Percentiles rank a stretch among this genome's conserved stretches.
phyloP scores from a whole-genome alignment of 495 filamentous ascomycete species.

The Cenococcum geophilum region DNA sequence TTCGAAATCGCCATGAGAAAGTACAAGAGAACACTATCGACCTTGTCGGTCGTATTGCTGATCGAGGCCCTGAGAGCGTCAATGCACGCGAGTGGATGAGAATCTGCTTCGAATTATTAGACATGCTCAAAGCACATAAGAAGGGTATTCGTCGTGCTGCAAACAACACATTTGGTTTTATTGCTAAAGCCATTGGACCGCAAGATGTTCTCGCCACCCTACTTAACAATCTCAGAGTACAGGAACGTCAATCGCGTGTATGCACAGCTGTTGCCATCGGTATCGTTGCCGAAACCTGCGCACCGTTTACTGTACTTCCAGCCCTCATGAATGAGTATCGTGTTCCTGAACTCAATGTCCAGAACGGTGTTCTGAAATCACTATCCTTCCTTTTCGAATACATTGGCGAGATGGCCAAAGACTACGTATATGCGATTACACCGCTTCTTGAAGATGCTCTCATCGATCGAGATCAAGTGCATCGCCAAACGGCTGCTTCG shows the following conservation, averaged over 20 bases:
- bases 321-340: conserved; percentile 99
- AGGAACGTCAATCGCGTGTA: conserved; percentile 95
- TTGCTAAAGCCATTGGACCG: conserved; percentile 97
- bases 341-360: conserved; percentile 95
- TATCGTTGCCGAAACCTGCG: conserved; percentile 99
- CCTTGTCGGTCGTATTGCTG: conserved; percentile 94
- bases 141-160: conserved; percentile 88
- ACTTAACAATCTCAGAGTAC: conserved; percentile 92
- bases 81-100: conserved; percentile 99
- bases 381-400: conserved; percentile 98
- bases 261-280: conserved; percentile 98
- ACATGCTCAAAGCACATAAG: conserved; percentile 99
- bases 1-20: conserved; percentile 98
- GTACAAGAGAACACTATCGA: conserved; percentile 99
- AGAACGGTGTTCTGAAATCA: conserved; percentile 96
- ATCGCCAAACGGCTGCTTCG: conserved; percentile 90
- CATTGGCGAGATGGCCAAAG: conserved; percentile 99
- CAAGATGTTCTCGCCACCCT: conserved; percentile 95
- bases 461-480: conserved; percentile 96
- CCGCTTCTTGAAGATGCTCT: conserved; percentile 97
- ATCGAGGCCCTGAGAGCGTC: conserved; percentile 91
- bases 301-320: conserved; percentile 96
- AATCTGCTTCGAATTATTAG: conserved; percentile 97
- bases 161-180: conserved; percentile 99
- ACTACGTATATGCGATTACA: conserved; percentile 97